These are phyloP conservation scores for Pyricularia pennisetigena DNA, from an alignment of 2,329 filamentous ascomycete species.

Conservation along the genomic window DNA sequence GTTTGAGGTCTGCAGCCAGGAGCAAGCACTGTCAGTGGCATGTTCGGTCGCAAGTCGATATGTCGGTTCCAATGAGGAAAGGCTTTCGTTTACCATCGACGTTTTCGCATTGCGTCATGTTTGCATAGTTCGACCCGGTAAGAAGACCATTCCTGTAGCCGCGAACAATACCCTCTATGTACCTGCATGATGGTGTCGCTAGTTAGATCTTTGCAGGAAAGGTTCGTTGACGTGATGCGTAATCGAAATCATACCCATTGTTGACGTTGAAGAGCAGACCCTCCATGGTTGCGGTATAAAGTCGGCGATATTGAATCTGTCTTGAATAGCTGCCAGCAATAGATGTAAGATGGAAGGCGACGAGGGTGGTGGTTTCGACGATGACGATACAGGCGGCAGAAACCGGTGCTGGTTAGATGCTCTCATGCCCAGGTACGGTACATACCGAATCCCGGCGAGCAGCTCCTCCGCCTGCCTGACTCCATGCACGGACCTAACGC, in stretches of 20 bases:
- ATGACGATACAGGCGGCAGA: background rate
- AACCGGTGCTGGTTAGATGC: background rate
- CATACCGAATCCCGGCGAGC: background rate
- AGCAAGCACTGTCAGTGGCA: slow-evolving; percentile 6
- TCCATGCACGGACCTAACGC: background rate
- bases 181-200: slow-evolving; percentile 43
- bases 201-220: background rate
- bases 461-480: background rate
- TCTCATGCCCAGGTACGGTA: slow-evolving; percentile 2
- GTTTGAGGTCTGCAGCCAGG: slow-evolving; percentile 69
- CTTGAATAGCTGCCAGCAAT: background rate
- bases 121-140: slow-evolving; percentile 83
- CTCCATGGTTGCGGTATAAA: slow-evolving; percentile 53
- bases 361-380: background rate
- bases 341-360: background rate
- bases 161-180: slow-evolving; percentile 93
- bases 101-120: slow-evolving; percentile 94
- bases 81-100: slow-evolving; percentile 61
- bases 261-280: slow-evolving; percentile 91
- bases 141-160: slow-evolving; percentile 93
- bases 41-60: slow-evolving; percentile 5
- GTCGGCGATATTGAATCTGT: background rate
- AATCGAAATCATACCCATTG: slow-evolving; percentile 57
- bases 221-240: background rate
- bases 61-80: slow-evolving; percentile 17